Evolutionary conservation across 345 rosid genomes (phyloP), one percentile per base, ranked within the genome.

Genomic region (Iberis pinnata): DNA sequence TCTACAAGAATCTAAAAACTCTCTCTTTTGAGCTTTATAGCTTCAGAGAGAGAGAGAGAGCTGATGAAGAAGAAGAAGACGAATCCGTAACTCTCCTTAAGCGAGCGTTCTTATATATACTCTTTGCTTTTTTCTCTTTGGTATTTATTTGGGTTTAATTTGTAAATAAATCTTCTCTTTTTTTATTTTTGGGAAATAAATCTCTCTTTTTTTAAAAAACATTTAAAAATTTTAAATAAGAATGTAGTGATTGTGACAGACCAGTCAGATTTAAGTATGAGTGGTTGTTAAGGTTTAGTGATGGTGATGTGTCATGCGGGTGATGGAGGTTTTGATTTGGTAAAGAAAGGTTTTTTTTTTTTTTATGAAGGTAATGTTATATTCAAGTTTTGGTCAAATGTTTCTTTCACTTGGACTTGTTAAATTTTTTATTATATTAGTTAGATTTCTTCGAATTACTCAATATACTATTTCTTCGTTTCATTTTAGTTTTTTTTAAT

Each of bases 101-200:
- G 53, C 47, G 2, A 9, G 66, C 64, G 44, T 35, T 52, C 48
- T 56, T 53, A 45, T 16, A 56, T 43, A 50, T 45, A 32, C 54
- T 26, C 58, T 41, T 64, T 43, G 37, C 49, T 39, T 50, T 27
- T 37, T 13, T 49, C 26, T 49, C 26, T 61, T 41, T 75, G 41
- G 76, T 55, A 39, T 46, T 59, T 47, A 51, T 38, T 46, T 64
- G 74, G 49, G 68, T 67, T 65, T 50, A 43, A 15, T 32, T 55
- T 63, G 7, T 16, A 63, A 55, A 13, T 9, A 48, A 47, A 31
- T 32, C 4, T n/a, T n/a, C n/a, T n/a, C n/a, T n/a, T n/a, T n/a
- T n/a, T n/a, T n/a, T n/a, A n/a, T n/a, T n/a, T n/a, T n/a, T n/a
- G n/a, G n/a, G n/a, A n/a, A n/a, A n/a, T n/a, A n/a, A n/a, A n/a